Evolutionary conservation across 768 basidiomycete species (phyloP).

Genomic region (Agaricus blazei): DNA sequence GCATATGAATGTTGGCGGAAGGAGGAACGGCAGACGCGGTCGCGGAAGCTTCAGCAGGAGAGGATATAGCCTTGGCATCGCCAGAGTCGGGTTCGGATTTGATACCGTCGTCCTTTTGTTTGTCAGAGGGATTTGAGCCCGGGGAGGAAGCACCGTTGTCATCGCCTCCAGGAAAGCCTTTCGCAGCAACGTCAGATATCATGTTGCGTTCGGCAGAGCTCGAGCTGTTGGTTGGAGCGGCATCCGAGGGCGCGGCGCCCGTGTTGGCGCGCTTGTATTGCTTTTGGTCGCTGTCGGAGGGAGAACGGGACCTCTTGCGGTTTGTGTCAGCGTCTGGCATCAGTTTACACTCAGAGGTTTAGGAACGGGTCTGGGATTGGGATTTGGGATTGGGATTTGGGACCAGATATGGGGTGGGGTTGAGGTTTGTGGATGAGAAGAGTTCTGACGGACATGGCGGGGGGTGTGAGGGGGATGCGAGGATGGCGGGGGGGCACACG

Average conservation of each 20-base stretch:
- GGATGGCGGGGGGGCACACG: slow-evolving; percentile 35
- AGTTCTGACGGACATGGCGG: slow-evolving; percentile 51
- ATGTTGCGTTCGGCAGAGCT: slow-evolving; percentile 55
- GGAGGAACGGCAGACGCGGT: slow-evolving; percentile 44
- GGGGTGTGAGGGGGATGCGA: slow-evolving; percentile 57
- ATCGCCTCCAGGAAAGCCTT: slow-evolving; percentile 32
- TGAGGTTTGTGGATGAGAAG: slow-evolving; percentile 21
- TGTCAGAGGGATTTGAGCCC: slow-evolving; percentile 32
- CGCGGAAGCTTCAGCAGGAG: slow-evolving; percentile 46
- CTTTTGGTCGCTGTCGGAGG: slow-evolving; percentile 79
- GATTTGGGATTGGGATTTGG: slow-evolving; percentile 31
- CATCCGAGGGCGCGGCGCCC: slow-evolving; percentile 65
- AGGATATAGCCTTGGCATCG: slow-evolving; percentile 32
- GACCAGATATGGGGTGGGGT: slow-evolving; percentile 36
- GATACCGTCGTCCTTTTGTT: slow-evolving; percentile 35
- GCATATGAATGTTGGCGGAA: slow-evolving; percentile 90
- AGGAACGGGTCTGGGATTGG: slow-evolving; percentile 27
- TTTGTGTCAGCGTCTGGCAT: slow-evolving; percentile 85
- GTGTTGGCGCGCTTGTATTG: slow-evolving; percentile 82
- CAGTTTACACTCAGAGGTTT: slow-evolving; percentile 33
- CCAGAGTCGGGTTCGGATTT: slow-evolving; percentile 28
- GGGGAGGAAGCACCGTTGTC: slow-evolving; percentile 56
- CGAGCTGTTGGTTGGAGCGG: slow-evolving; percentile 46
- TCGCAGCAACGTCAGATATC: slow-evolving; percentile 49
- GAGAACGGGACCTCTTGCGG: slow-evolving; percentile 84